Base-by-base conservation (phyloP, 345 rosid genomes). In the Pistacia atlantica region DNA sequence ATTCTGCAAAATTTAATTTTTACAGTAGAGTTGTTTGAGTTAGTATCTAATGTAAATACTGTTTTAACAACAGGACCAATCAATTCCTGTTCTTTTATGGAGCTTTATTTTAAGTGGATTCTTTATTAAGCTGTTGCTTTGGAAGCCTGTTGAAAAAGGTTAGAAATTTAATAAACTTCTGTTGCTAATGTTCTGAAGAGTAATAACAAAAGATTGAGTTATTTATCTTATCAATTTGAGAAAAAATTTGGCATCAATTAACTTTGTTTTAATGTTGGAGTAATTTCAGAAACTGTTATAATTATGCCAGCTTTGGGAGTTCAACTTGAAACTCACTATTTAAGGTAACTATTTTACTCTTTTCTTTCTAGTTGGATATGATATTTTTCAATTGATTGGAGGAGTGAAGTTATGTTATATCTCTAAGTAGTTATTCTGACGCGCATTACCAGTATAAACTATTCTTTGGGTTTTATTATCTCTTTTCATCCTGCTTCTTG, bases 321-420 rank as follows among this genome's bases (percentile, higher is more conserved):
- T 80, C 98, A 92, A 81, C 92, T 93, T 45, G 93, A 92, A 83
- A 93, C 97, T 54, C 91, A 88, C 69, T 90, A 89, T 88, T 16
- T 74, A 56, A 90, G 97, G 99, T 91, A 82, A 8, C 4, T 33
- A 48, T 51, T 69, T 38, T 7, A 64, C n/a, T 14, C n/a, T 14
- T 65, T 42, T 75, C 67, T 46, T 25, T 5, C 54, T 37, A 16
- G 12, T 49, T 60, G 33, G n/a, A 16, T 16, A 16, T 33, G 33
- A 31, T 42, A 31, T 18, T 16, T 64, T 54, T 65, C 56, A 17
- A 31, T 65, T 72, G 33, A n/a, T 17, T 35, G 16, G 17, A n/a
- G 52, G 3, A 70, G 64, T 38, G 33, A 59, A 42, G 54, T 48
- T 31, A 57, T 18, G 18, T 17, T 16, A 20, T 22, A 57, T 49